Evolutionary conservation across 2,329 filamentous ascomycete genomes (phyloP).

Genomic region (Nemania sp.): DNA sequence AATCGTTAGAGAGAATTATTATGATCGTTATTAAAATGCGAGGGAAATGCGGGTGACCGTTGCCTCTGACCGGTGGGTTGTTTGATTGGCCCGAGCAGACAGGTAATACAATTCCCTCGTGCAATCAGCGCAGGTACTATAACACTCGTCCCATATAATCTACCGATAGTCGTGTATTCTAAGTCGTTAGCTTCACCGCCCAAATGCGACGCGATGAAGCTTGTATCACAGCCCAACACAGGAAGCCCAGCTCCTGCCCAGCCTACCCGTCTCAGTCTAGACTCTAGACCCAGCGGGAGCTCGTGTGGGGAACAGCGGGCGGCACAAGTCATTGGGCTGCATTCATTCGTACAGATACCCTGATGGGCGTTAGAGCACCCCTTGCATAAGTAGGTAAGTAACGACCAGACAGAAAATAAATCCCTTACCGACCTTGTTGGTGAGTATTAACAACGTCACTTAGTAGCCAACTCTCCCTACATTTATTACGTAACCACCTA

Average conservation of each 20-base stretch:
- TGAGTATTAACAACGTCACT: too few relatives aligned
- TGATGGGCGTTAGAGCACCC: too few relatives aligned
- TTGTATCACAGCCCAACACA: not conserved
- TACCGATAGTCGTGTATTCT: not conserved
- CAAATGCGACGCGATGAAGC: conserved; percentile 2
- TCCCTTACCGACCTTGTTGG: too few relatives aligned
- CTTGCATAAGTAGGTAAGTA: too few relatives aligned
- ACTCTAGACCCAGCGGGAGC: conserved; percentile 9
- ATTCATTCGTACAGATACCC: not conserved
- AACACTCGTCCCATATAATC: not conserved
- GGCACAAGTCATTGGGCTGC: conserved; percentile 9
- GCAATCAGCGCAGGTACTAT: not conserved
- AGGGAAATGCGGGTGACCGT: not conserved
- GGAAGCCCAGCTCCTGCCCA: too few relatives aligned
- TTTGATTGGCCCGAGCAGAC: not conserved
- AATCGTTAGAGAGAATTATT: not conserved
- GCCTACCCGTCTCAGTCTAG: too few relatives aligned
- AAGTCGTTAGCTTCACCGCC: not conserved
- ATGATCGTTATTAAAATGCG: not conserved
- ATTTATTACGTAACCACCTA: too few relatives aligned
- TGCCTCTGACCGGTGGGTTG: not conserved
- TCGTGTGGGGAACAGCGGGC: conserved; percentile 6
- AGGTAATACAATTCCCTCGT: not conserved
- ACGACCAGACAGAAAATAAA: too few relatives aligned
- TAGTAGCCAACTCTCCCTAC: too few relatives aligned